Evolutionary conservation across 2,329 filamentous ascomycete species (phyloP).

Genomic region (Colletotrichum lentis): DNA sequence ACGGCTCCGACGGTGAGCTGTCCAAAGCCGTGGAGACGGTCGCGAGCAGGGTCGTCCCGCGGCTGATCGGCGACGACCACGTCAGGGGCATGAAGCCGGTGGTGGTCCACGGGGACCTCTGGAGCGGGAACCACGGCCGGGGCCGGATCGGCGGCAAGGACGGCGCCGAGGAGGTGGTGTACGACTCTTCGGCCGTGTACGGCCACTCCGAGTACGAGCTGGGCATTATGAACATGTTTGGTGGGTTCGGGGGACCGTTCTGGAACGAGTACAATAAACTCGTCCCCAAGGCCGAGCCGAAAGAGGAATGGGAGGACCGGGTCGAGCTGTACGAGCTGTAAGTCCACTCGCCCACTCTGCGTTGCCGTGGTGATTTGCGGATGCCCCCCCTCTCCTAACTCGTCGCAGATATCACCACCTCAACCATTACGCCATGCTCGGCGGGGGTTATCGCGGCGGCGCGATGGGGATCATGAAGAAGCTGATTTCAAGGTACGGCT

Average conservation of each 20-base stretch:
- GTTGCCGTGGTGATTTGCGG: slow-evolving; percentile 9
- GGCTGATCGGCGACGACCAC: slow-evolving; percentile 74
- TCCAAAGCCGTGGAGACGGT: slow-evolving; percentile 70
- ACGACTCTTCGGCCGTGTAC: slow-evolving; percentile 82
- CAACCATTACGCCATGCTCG: slow-evolving; percentile 88
- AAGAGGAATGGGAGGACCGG: slow-evolving; percentile 84
- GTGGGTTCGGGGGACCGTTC: slow-evolving; percentile 78
- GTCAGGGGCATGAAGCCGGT: slow-evolving; percentile 76
- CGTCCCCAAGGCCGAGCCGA: slow-evolving; percentile 81
- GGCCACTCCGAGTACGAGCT: slow-evolving; percentile 90
- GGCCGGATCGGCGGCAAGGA: slow-evolving; percentile 66
- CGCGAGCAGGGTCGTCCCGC: slow-evolving; percentile 72
- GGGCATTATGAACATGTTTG: slow-evolving; percentile 97
- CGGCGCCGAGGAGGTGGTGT: slow-evolving; percentile 77
- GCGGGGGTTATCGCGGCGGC: slow-evolving; percentile 77
- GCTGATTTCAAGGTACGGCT: slow-evolving; percentile 75
- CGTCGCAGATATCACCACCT: slow-evolving; percentile 79
- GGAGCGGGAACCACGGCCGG: slow-evolving; percentile 82
- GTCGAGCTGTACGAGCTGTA: slow-evolving; percentile 82
- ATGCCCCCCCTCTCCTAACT: slow-evolving; percentile 39
- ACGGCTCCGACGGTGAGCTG: slow-evolving; percentile 72
- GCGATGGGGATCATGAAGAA: slow-evolving; percentile 82
- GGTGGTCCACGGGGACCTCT: slow-evolving; percentile 90
- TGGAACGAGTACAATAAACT: slow-evolving; percentile 79
- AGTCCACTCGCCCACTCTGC: slow-evolving; percentile 48